Percentiles rank a stretch among this genome's conserved stretches.
Conservation (phyloP, 108 stramenopile species). For the Skeletonema costatum region DNA sequence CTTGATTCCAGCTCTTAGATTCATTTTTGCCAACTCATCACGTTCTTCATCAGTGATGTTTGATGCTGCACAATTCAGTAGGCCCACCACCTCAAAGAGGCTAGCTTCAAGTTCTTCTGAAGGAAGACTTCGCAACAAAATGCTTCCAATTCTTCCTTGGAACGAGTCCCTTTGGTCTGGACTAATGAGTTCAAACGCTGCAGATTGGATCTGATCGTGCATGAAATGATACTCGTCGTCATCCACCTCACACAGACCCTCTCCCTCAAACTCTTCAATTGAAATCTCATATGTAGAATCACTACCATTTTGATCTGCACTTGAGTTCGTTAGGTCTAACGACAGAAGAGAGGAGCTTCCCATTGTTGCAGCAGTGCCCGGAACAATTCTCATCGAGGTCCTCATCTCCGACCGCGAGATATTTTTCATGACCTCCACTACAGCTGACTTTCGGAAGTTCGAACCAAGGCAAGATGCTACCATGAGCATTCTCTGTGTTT, state of each 20-base stretch:
- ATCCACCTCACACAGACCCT: background rate
- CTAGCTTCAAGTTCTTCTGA: too few relatives aligned
- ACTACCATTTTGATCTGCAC: too few relatives aligned
- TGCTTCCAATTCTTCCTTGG: background rate
- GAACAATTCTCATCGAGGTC: too few relatives aligned
- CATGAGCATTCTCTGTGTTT: background rate
- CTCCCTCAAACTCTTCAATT: too few relatives aligned
- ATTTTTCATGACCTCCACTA: too few relatives aligned
- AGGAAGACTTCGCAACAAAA: background rate
- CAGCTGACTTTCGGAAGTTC: background rate
- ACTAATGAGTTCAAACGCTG: background rate
- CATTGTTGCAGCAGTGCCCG: too few relatives aligned
- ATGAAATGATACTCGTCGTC: background rate
- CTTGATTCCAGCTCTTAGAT: too few relatives aligned
- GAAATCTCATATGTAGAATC: background rate
- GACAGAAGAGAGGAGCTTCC: too few relatives aligned
- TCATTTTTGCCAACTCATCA: background rate
- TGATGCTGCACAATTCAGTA: background rate
- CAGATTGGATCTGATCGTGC: conserved; percentile 46
- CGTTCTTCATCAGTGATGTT: background rate
- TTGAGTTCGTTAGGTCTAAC: too few relatives aligned
- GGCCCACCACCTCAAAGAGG: too few relatives aligned
- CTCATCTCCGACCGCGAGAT: too few relatives aligned
- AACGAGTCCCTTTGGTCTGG: background rate
- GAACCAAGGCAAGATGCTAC: background rate